These are phyloP conservation scores for Phenoliferia sp. DNA, from an alignment of 1,284 basidiomycete genomes.

Conservation along the genomic window DNA sequence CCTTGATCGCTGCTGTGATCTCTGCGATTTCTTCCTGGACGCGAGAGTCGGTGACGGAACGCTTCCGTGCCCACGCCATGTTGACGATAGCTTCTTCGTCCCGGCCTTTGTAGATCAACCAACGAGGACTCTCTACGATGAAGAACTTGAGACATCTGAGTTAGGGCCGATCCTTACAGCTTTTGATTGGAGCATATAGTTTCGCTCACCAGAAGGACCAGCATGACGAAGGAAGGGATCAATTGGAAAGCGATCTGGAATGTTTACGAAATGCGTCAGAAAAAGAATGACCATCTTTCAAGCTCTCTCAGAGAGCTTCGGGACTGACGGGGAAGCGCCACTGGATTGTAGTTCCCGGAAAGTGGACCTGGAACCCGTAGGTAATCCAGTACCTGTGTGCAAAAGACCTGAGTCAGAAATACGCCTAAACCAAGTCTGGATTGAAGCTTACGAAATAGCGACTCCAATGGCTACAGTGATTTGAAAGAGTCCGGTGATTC, in stretches of 20 bases:
- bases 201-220: background rate
- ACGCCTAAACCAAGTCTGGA: no score
- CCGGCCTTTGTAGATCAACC: background rate
- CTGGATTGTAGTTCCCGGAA: background rate
- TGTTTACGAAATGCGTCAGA: background rate
- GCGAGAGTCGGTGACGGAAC: background rate
- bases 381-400: background rate
- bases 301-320: background rate
- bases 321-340: background rate
- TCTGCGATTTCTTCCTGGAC: background rate
- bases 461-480: background rate
- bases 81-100: constrained; percentile 1
- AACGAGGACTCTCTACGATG: background rate
- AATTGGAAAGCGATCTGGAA: background rate
- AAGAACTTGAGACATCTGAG: background rate
- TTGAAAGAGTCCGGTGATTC: constrained; percentile 1
- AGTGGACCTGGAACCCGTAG: background rate
- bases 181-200: background rate
- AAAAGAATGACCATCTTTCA: no score
- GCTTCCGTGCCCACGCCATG: constrained; percentile 1
- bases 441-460: background rate
- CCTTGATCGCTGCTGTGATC: background rate
- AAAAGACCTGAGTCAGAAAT: no score
- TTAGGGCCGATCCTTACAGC: background rate
- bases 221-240: background rate